phyloP scores from a whole-genome alignment of 2,329 filamentous ascomycete genomes.

The Massarina eburnea region DNA sequence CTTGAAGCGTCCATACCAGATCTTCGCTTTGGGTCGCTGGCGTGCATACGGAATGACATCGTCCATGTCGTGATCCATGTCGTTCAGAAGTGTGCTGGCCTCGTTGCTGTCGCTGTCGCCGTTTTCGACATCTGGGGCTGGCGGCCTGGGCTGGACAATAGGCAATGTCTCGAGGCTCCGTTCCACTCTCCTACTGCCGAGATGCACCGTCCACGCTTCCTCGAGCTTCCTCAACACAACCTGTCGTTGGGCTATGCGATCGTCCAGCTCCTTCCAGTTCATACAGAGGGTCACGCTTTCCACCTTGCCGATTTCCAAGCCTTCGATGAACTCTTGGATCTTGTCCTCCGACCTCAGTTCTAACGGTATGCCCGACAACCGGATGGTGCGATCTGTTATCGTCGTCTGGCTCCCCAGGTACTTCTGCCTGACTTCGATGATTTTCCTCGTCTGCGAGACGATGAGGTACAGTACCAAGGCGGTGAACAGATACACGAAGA shows the following conservation, averaged over 20 bases:
- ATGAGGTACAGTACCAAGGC: slow-evolving; percentile 79
- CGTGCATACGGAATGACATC: slow-evolving; percentile 50
- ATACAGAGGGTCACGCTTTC: slow-evolving; percentile 84
- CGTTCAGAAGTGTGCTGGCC: slow-evolving; percentile 61
- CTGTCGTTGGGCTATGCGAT: slow-evolving; percentile 68
- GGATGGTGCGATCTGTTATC: slow-evolving; percentile 92
- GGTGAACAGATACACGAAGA: slow-evolving; percentile 95
- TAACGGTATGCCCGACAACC: slow-evolving; percentile 81
- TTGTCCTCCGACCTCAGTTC: slow-evolving; percentile 78
- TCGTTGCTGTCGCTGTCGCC: slow-evolving; percentile 53
- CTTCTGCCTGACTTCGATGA: slow-evolving; percentile 83
- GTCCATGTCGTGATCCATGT: slow-evolving; percentile 38
- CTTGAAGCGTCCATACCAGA: slow-evolving; percentile 78
- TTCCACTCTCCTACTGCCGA: slow-evolving; percentile 60
- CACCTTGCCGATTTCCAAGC: slow-evolving; percentile 84
- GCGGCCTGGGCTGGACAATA: slow-evolving; percentile 51
- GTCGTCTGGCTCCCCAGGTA: slow-evolving; percentile 93
- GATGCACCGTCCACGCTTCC: slow-evolving; percentile 76
- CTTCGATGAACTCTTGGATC: slow-evolving; percentile 85
- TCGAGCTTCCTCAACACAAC: slow-evolving; percentile 72
- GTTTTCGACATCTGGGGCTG: slow-evolving; percentile 28
- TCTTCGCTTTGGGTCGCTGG: slow-evolving; percentile 66
- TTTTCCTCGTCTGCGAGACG: slow-evolving; percentile 76
- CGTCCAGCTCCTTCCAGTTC: slow-evolving; percentile 82
- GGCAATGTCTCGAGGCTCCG: slow-evolving; percentile 52